phyloP scores from a whole-genome alignment of 208 protist genomes.

The Leishmania major region DNA sequence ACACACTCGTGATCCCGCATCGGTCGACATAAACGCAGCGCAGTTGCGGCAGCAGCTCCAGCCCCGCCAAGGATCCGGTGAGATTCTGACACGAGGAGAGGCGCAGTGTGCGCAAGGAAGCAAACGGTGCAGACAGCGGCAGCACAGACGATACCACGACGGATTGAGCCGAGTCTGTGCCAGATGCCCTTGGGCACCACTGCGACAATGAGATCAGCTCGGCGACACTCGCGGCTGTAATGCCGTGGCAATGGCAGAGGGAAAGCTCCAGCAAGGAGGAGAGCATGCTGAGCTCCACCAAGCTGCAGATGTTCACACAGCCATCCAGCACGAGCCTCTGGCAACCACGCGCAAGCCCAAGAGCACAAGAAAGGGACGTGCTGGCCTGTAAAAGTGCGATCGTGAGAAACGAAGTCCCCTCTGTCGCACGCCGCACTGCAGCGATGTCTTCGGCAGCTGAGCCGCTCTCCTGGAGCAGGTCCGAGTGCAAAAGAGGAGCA shows the following conservation, averaged over 20 bases:
- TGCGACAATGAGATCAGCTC: background rate
- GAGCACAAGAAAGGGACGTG: background rate
- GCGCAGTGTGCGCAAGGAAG: slow-evolving; percentile 4
- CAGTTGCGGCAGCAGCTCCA: slow-evolving; percentile 9
- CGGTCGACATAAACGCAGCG: slow-evolving; percentile 7
- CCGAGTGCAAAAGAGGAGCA: background rate
- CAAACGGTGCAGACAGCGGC: background rate
- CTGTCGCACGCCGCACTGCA: background rate
- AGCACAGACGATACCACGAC: background rate
- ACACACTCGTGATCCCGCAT: slow-evolving; percentile 9
- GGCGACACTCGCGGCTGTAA: slow-evolving; percentile 5
- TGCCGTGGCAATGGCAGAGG: slow-evolving; percentile 12
- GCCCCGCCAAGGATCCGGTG: slow-evolving; percentile 9
- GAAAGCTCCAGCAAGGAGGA: slow-evolving; percentile 11
- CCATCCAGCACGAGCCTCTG: slow-evolving; percentile 18
- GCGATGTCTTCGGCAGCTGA: background rate
- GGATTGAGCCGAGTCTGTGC: background rate
- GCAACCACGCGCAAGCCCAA: background rate
- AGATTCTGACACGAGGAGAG: slow-evolving; percentile 15
- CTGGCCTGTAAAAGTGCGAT: background rate
- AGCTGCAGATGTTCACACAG: slow-evolving; percentile 18
- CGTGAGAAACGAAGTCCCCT: background rate
- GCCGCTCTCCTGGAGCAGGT: background rate
- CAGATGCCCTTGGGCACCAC: too few species aligned
- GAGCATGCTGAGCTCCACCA: background rate